A percentile compares a stretch with the other conserved stretches of the same genome.
Evolutionary conservation across 129 eudicot genomes (phyloP).

Genomic region (Flaveria bidentis): DNA sequence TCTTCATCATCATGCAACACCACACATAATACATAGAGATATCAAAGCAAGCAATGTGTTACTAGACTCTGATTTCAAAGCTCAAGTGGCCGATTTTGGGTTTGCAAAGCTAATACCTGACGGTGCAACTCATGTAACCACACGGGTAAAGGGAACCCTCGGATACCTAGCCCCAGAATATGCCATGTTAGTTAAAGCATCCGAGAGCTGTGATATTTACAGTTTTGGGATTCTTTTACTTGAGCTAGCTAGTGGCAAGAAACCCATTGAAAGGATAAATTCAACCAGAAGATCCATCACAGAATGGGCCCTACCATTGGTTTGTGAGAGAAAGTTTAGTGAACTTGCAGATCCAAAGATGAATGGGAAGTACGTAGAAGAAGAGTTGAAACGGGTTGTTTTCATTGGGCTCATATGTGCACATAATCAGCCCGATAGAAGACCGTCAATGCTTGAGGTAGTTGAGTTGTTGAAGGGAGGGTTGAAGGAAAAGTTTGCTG

Average conservation of each 20-base stretch:
- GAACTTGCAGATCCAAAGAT: slow-evolving; percentile 79
- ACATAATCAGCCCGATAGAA: slow-evolving; percentile 64
- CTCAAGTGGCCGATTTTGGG: slow-evolving; percentile 90
- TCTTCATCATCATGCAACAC: slow-evolving; percentile 88
- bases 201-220: slow-evolving; percentile 92
- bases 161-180: slow-evolving; percentile 96
- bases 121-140: slow-evolving; percentile 90
- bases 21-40: slow-evolving; percentile 87
- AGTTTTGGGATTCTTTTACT: slow-evolving; percentile 90
- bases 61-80: slow-evolving; percentile 76
- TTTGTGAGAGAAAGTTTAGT: slow-evolving; percentile 51
- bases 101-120: slow-evolving; percentile 90
- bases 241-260: slow-evolving; percentile 87
- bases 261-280: slow-evolving; percentile 67
- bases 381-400: slow-evolving; percentile 67
- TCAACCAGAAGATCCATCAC: slow-evolving; percentile 50
- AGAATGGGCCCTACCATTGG: slow-evolving; percentile 90
- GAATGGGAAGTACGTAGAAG: slow-evolving; percentile 69
- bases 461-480: slow-evolving; percentile 56
- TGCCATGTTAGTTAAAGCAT: slow-evolving; percentile 84
- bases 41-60: slow-evolving; percentile 84
- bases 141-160: slow-evolving; percentile 83
- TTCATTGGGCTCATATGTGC: slow-evolving; percentile 76
- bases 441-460: slow-evolving; percentile 62
- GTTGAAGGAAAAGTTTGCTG: slow-evolving; percentile 54